Conservation (phyloP, 371 early-diverging fungal genomes). For the Mucor mucedo region DNA sequence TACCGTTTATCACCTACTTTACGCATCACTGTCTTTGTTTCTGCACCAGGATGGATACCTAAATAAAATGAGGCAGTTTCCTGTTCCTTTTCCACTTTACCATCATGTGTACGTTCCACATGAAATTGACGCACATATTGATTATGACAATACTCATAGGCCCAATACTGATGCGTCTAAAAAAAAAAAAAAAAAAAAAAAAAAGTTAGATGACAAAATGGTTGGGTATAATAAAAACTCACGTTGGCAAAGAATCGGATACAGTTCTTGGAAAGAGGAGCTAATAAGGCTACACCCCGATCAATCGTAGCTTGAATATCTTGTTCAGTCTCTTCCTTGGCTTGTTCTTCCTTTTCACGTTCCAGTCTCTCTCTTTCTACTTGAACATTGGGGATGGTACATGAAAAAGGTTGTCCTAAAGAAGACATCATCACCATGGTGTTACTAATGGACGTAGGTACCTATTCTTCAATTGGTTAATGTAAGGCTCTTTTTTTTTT, state of each 20-base stretch:
- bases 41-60: conserved; percentile 22
- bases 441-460: conserved; percentile 5
- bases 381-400: conserved; percentile 49
- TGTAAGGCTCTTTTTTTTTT: background rate
- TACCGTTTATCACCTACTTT: conserved; percentile 57
- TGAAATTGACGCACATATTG: conserved; percentile 77
- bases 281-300: conserved; percentile 64
- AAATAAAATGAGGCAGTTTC: conserved; percentile 39
- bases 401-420: conserved; percentile 56
- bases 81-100: conserved; percentile 20
- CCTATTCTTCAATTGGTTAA: background rate
- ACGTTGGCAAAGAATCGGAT: conserved; percentile 47
- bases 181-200: background rate
- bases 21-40: conserved; percentile 31
- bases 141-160: conserved; percentile 82
- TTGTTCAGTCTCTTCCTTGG: conserved; percentile 31
- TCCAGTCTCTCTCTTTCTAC: conserved; percentile 19
- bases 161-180: conserved; percentile 74
- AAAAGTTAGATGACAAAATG: no score
- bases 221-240: background rate
- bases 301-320: conserved; percentile 50
- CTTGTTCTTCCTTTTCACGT: conserved; percentile 19
- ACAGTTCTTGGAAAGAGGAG: conserved; percentile 61
- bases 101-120: conserved; percentile 38
- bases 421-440: conserved; percentile 51